Conservation (phyloP, 352 stramenopile species). For the Discostella stelligera region DNA sequence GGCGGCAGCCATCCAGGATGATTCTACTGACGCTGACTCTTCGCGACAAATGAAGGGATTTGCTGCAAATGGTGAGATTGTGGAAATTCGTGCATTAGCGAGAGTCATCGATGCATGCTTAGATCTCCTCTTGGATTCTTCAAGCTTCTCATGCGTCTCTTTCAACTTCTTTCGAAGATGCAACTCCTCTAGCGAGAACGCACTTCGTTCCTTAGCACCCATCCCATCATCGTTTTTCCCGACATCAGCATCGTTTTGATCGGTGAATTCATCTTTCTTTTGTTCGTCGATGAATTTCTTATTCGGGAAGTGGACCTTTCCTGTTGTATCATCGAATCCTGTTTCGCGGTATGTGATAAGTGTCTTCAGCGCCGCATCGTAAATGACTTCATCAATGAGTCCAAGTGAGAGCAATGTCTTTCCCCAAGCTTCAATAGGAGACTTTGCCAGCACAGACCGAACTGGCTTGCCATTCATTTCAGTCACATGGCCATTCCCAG, state of each 20-base stretch:
- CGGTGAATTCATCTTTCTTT: constrained; percentile 33
- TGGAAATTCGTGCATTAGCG: constrained; percentile 61
- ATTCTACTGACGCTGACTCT: constrained; percentile 48
- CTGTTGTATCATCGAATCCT: constrained; percentile 51
- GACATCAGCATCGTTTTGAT: constrained; percentile 18
- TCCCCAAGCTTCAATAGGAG: constrained; percentile 77
- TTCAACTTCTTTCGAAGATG: constrained; percentile 55
- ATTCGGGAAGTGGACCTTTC: constrained; percentile 54
- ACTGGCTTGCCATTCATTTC: constrained; percentile 76
- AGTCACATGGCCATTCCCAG: constrained; percentile 46
- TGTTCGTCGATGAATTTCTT: constrained; percentile 52
- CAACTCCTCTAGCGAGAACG: constrained; percentile 48
- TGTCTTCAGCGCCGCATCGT: constrained; percentile 52
- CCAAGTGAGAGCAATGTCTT: constrained; percentile 73
- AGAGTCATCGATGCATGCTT: constrained; percentile 55
- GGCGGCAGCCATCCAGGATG: constrained; percentile 64
- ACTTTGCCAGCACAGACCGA: constrained; percentile 57
- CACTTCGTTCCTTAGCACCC: constrained; percentile 29
- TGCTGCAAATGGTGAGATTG: constrained; percentile 65
- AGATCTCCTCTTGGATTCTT: constrained; percentile 48
- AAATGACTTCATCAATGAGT: constrained; percentile 82
- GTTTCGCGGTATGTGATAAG: constrained; percentile 40
- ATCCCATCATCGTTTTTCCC: too few species aligned
- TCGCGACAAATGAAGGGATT: constrained; percentile 71
- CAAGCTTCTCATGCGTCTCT: constrained; percentile 52